phyloP scores from a whole-genome alignment of 2,329 filamentous ascomycete species.

The Xylariaceae sp. region DNA sequence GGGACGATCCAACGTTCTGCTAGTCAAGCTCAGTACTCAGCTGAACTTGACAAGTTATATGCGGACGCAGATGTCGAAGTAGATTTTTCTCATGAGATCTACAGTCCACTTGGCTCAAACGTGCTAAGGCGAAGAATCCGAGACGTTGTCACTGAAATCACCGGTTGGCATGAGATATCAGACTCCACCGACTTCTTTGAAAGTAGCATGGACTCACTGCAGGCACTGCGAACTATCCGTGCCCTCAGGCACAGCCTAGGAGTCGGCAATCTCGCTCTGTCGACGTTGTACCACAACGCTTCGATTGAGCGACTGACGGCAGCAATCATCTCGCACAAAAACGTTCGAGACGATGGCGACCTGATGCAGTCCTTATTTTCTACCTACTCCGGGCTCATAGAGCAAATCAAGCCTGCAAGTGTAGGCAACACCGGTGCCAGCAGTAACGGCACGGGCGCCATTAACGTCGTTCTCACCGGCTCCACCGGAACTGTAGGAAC shows the following conservation, averaged over 20 bases:
- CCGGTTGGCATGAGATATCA: not conserved
- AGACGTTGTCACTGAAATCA: not conserved
- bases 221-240: slow-evolving; percentile 3
- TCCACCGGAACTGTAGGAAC: slow-evolving; percentile 26
- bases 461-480: slow-evolving; percentile 25
- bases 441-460: not conserved
- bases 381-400: slow-evolving; percentile 17
- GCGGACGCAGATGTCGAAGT: not conserved
- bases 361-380: slow-evolving; percentile 13
- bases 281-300: slow-evolving; percentile 9
- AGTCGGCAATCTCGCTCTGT: slow-evolving; percentile 5
- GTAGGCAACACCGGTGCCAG: not conserved
- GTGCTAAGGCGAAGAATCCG: slow-evolving; percentile 1
- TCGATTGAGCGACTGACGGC: slow-evolving; percentile 12
- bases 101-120: not conserved
- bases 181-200: slow-evolving; percentile 9
- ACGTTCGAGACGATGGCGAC: slow-evolving; percentile 8
- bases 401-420: slow-evolving; percentile 11
- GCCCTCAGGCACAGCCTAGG: not conserved
- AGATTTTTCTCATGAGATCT: not conserved
- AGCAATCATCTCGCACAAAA: slow-evolving; percentile 6
- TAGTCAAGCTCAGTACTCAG: slow-evolving; percentile 16
- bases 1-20: slow-evolving; percentile 17
- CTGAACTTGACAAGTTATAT: slow-evolving; percentile 11
- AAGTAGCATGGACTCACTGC: slow-evolving; percentile 11